Percentiles rank a stretch among this genome's conserved stretches.
phyloP scores from a whole-genome alignment of 352 stramenopile genomes.

The Phytophthora capsici region DNA sequence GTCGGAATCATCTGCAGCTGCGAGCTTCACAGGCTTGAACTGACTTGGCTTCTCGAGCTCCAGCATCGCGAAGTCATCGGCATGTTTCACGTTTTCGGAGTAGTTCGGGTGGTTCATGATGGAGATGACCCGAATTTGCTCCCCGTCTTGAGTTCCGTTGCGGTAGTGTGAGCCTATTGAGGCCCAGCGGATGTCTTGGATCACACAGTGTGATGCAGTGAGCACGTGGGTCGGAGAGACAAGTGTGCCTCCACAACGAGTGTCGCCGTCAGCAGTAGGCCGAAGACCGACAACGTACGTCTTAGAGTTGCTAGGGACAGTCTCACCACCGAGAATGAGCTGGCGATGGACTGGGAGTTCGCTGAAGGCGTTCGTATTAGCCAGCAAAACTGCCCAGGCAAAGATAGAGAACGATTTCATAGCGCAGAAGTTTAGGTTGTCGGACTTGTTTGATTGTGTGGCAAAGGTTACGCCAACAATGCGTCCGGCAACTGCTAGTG shows the following conservation, averaged over 20 bases:
- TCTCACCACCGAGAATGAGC: slow-evolving; percentile 43
- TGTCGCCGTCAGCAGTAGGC: background rate
- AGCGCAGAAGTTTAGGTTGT: too few relatives aligned
- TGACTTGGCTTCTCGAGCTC: slow-evolving; percentile 43
- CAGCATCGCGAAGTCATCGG: slow-evolving; percentile 49
- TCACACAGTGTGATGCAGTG: slow-evolving; percentile 16
- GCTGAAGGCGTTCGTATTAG: background rate
- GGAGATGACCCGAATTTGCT: slow-evolving; percentile 22
- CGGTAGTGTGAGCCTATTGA: slow-evolving; percentile 20
- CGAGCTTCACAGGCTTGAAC: slow-evolving; percentile 12
- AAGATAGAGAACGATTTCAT: background rate
- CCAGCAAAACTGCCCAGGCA: background rate
- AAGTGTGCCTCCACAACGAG: slow-evolving; percentile 15
- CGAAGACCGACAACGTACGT: slow-evolving; percentile 39
- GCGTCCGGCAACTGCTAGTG: too few relatives aligned
- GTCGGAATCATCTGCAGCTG: slow-evolving; percentile 5
- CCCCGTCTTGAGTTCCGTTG: slow-evolving; percentile 24
- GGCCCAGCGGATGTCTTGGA: slow-evolving; percentile 4
- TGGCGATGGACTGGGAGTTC: slow-evolving; percentile 1
- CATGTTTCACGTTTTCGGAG: slow-evolving; percentile 6
- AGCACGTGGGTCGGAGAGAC: slow-evolving; percentile 28
- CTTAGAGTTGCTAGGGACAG: slow-evolving; percentile 41
- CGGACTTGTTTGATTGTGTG: too few relatives aligned
- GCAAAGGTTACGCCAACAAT: too few relatives aligned
- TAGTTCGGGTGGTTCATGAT: slow-evolving; percentile 23